Conservation (phyloP, 495 filamentous ascomycete genomes). For the Talaromyces thailandensis region DNA sequence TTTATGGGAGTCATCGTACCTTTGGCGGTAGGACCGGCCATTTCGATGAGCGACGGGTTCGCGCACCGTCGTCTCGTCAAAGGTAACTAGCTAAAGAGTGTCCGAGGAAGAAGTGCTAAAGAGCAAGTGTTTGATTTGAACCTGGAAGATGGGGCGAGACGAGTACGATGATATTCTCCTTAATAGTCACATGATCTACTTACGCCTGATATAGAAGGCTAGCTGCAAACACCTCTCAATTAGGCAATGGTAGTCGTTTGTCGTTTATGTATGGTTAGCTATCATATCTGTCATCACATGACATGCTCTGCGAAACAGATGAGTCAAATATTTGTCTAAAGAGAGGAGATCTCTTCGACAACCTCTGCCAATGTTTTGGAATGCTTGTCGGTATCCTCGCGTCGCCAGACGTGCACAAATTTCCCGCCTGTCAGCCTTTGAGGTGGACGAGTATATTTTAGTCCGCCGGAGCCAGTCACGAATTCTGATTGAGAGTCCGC, state of each 20-base stretch:
- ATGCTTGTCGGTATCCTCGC: not conserved
- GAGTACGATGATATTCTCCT: no score
- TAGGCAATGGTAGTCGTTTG: not conserved
- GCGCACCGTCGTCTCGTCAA: no score
- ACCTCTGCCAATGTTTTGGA: slow-evolving; percentile 1
- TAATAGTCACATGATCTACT: not conserved
- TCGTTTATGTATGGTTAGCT: not conserved
- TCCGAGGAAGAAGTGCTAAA: no score
- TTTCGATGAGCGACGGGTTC: no score
- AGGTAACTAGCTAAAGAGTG: no score
- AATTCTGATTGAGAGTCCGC: not conserved
- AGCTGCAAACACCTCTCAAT: not conserved
- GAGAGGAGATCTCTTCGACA: not conserved
- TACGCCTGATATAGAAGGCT: not conserved
- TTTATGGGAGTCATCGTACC: no score
- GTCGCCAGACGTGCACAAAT: not conserved
- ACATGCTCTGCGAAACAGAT: not conserved
- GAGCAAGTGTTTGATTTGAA: no score
- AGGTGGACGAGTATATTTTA: slow-evolving; percentile 3
- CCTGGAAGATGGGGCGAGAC: no score
- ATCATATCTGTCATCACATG: not conserved
- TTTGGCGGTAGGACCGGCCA: no score
- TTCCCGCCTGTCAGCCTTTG: not conserved
- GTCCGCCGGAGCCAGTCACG: not conserved
- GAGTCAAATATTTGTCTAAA: not conserved